phyloP scores from a whole-genome alignment of 495 filamentous ascomycete species.

The Aspergillus baeticus region DNA sequence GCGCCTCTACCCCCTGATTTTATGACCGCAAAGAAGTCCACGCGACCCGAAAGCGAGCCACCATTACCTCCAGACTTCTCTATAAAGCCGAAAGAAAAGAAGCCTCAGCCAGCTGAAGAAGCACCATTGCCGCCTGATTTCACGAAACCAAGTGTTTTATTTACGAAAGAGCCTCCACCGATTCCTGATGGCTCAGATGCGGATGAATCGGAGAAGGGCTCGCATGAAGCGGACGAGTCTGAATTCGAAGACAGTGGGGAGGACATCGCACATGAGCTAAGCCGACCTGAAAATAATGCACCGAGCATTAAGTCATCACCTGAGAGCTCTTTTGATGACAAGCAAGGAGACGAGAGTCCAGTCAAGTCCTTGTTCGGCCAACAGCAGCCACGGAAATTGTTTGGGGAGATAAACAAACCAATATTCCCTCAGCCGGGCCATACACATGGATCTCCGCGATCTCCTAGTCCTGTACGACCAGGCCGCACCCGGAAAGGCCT shows the following conservation, averaged over 20 bases:
- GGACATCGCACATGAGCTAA: constrained; percentile 63
- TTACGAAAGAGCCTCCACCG: constrained; percentile 21
- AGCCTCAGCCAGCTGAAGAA: constrained; percentile 14
- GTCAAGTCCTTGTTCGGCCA: constrained; percentile 40
- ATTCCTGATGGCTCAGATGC: constrained; percentile 15
- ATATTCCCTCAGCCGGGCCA: constrained; percentile 56
- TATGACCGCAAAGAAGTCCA: constrained; percentile 27
- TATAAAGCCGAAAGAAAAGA: constrained; percentile 4
- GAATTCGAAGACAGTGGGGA: constrained; percentile 41
- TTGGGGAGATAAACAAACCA: constrained; percentile 65
- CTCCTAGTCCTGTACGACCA: constrained; percentile 73
- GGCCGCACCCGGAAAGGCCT: constrained; percentile 40
- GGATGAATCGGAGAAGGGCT: constrained; percentile 33
- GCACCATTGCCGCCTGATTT: constrained; percentile 39
- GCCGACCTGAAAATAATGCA: constrained; percentile 35
- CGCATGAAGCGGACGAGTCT: constrained; percentile 40
- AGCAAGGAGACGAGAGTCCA: constrained; percentile 32
- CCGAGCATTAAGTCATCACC: constrained; percentile 59
- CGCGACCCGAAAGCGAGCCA: constrained; percentile 24
- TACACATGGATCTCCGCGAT: constrained; percentile 61
- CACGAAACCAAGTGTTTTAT: constrained; percentile 15
- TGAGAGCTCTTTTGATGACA: constrained; percentile 63
- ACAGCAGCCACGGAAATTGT: constrained; percentile 44
- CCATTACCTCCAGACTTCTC: constrained; percentile 32
- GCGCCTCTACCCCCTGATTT: constrained; percentile 65